Evolutionary conservation across 2,329 filamentous ascomycete species (phyloP).

Genomic region (Hymenoscyphus salicellus): DNA sequence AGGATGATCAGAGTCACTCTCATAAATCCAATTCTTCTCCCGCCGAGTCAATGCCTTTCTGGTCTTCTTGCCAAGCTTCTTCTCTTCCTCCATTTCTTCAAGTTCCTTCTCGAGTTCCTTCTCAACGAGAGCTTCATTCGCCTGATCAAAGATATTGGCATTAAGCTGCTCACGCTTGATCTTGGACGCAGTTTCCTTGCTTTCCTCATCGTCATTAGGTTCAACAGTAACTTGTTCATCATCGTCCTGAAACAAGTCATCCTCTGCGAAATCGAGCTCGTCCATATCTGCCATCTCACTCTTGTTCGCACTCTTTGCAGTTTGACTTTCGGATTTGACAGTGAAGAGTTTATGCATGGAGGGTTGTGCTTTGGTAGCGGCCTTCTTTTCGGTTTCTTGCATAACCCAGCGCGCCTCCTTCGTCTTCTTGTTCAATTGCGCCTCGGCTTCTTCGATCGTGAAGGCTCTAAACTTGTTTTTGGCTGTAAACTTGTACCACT

Average conservation of each 20-base stretch:
- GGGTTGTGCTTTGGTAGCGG: constrained; percentile 56
- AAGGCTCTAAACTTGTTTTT: constrained; percentile 77
- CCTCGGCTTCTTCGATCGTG: constrained; percentile 81
- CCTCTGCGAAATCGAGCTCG: constrained; percentile 64
- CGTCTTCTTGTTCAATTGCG: constrained; percentile 74
- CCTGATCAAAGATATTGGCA: constrained; percentile 76
- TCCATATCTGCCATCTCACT: constrained; percentile 68
- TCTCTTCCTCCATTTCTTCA: constrained; percentile 66
- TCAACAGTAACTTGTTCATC: constrained; percentile 77
- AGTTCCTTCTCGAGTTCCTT: constrained; percentile 43
- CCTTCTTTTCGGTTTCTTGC: constrained; percentile 56
- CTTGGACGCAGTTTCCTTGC: constrained; percentile 67
- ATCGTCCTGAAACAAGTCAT: constrained; percentile 80
- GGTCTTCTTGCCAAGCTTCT: constrained; percentile 70
- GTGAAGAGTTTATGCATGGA: constrained; percentile 46
- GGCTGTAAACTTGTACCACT: constrained; percentile 85
- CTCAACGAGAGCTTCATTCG: constrained; percentile 63
- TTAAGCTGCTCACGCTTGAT: constrained; percentile 80
- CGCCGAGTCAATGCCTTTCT: constrained; percentile 79
- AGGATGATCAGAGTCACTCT: constrained; percentile 63
- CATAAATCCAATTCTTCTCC: constrained; percentile 84
- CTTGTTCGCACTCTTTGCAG: constrained; percentile 58
- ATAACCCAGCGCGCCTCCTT: constrained; percentile 79
- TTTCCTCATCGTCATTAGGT: constrained; percentile 75
- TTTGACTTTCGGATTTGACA: constrained; percentile 68